phyloP scores from a whole-genome alignment of 1,284 basidiomycete species.

The Laetiporus sulphureus region DNA sequence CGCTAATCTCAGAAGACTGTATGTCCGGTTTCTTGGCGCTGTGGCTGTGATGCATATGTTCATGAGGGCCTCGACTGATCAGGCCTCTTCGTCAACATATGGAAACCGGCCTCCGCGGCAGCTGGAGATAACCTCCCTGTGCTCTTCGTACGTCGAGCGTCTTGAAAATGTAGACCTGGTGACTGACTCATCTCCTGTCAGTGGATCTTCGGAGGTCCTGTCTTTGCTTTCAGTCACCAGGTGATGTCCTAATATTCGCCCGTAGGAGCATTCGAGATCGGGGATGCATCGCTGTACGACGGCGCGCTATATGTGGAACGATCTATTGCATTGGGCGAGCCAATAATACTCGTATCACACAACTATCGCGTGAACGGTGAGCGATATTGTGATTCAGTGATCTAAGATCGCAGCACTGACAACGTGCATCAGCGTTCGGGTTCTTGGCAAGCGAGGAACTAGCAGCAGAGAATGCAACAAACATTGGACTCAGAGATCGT shows the following conservation, averaged over 20 bases:
- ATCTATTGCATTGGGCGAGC: slow-evolving; percentile 29
- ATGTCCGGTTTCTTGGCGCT: not conserved
- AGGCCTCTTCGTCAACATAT: slow-evolving; percentile 42
- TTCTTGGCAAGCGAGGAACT: slow-evolving; percentile 47
- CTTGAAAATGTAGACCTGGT: not conserved
- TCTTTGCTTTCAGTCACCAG: not conserved
- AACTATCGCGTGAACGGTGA: slow-evolving; percentile 25
- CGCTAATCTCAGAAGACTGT: slow-evolving; percentile 18
- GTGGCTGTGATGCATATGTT: not conserved
- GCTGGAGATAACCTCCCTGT: slow-evolving; percentile 32
- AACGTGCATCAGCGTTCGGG: slow-evolving; percentile 29
- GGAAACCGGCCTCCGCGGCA: slow-evolving; percentile 21
- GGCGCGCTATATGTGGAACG: slow-evolving; percentile 15
- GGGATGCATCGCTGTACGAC: slow-evolving; percentile 14
- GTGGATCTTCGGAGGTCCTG: slow-evolving; percentile 24
- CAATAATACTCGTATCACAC: slow-evolving; percentile 27
- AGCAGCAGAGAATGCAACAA: slow-evolving; percentile 41
- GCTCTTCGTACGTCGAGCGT: slow-evolving; percentile 26
- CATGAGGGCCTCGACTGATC: slow-evolving; percentile 1
- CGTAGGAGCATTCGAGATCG: slow-evolving; percentile 13
- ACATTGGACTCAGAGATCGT: slow-evolving; percentile 51
- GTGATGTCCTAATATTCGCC: not conserved
- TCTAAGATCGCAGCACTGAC: not conserved
- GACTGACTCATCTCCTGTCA: slow-evolving; percentile 1
- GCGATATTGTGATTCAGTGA: not conserved